Evolutionary conservation across 2,329 filamentous ascomycete genomes (phyloP), one percentile per base, ranked within the genome.

Genomic region (Ophiostoma populinum): DNA sequence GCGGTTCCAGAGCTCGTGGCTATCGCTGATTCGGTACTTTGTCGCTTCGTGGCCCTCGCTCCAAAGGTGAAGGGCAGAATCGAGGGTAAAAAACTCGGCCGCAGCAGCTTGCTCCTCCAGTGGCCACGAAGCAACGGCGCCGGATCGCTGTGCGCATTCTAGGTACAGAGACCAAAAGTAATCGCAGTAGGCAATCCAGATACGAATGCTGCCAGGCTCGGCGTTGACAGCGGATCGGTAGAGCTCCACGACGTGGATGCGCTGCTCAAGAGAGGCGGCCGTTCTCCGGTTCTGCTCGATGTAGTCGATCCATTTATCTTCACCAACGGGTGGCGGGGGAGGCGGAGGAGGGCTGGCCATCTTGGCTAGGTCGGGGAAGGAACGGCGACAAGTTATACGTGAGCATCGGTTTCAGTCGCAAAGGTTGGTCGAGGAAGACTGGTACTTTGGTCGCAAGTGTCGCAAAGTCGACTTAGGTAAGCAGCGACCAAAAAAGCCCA

Each of bases 141-240:
- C 62, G 36, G 56, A 54, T 39, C 63, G 51, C 27, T 54, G 65
- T 51, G 75, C 70, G 46, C 70, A 73, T 44, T 70, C 69, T 34
- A 64, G 63, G 52, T 80, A 75, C 9, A 85, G 70, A 15, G 69
- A 67, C 63, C 76, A 75, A 42, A 86, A 73, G 55, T 77, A 87
- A 47, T 85, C 74, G 53, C 76, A 81, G 50, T 86, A 87, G 19
- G 73, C 66, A 40, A 75, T 65, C 81, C 81, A 90, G 26, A 87
- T 59, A 42, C 69, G 72, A 40, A 78, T 61, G 47, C 80, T 86
- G 45, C 67, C 74, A 9, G 78, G 76, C 54, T 87, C 80, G 35
- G 80, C 75, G 39, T 59, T 57, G 16, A 77, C 68, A 38, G 80
- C 80, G 45, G 66, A 67, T 45, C 77, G 73, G 55, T 74, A 83